Evolutionary conservation across 345 rosid genomes (phyloP), one percentile per base, ranked within the genome.

Genomic region (Toxicodendron radicans): DNA sequence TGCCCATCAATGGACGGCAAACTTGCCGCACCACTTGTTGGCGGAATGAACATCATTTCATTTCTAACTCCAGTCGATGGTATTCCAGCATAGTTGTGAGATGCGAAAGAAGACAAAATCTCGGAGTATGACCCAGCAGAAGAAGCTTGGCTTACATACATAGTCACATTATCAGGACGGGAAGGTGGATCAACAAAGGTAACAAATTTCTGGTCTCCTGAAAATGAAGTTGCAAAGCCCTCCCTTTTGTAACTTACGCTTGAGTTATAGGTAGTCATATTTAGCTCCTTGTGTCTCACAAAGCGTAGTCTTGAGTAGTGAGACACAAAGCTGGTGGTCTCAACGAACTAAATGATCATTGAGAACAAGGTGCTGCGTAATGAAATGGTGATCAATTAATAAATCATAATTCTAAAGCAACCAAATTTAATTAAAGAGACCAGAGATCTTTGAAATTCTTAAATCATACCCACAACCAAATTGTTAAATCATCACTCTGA

Each of bases 201-300:
- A 72, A 74, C 75, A 1, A 85, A 85, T 68, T 68, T 67, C 24
- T 76, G 71, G 66, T 82, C 86, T 68, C 81, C 85, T 46, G 81
- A 81, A 80, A 85, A 86, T 13, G 82, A 66, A 79, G 87, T 83
- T 67, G 91, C 86, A 62, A 86, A 75, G 46, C 76, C 65, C 64
- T 89, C 95, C 80, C 87, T 86, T 82, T 84, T 89, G 78, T 85
- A 84, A 71, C 79, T 83, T 53, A 85, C 66, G 78, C 78, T 79
- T 30, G 89, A 73, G 76, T 84, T 85, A 79, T 86, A 92, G 76
- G 95, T 84, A 66, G 97, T 92, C 97, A 91, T n/a, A n/a, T n/a
- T n/a, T n/a, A n/a, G n/a, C n/a, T n/a, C n/a, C n/a, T n/a, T n/a
- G n/a, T n/a, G n/a, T n/a, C n/a, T 33, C 73, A 38, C 64, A 52